Conservation (phyloP, 495 filamentous ascomycete genomes). For the Lentithecium fluviatile region DNA sequence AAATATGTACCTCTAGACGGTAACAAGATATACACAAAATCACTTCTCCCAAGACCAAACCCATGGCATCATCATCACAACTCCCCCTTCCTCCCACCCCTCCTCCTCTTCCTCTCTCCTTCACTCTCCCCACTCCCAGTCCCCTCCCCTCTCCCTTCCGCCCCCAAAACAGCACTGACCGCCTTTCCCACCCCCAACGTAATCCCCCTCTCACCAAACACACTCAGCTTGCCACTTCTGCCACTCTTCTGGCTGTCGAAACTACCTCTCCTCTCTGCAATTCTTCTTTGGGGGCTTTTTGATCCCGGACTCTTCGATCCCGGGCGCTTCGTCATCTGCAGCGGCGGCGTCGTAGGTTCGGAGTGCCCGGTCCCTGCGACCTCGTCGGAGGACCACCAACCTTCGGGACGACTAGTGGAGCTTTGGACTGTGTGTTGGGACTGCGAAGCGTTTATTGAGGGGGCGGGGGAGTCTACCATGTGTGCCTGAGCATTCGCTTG, state of each 20-base stretch:
- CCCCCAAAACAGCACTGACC: conserved; percentile 19
- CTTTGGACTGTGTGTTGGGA: conserved; percentile 23
- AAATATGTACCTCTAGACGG: too few species aligned
- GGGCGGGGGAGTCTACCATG: conserved; percentile 10
- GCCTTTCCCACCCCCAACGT: conserved; percentile 15
- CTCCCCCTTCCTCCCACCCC: conserved; percentile 1
- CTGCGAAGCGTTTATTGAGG: conserved; percentile 10
- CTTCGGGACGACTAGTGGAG: conserved; percentile 29
- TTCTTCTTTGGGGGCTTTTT: too few species aligned
- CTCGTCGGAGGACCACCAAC: conserved; percentile 36
- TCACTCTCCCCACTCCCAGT: conserved; percentile 8
- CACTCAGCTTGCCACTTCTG: conserved; percentile 7
- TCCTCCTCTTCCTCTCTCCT: not conserved
- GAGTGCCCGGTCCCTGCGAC: conserved; percentile 26
- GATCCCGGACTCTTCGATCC: too few species aligned
- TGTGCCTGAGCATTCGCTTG: too few species aligned
- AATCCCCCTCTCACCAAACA: conserved; percentile 20
- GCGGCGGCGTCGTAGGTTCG: conserved; percentile 11
- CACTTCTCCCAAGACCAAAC: too few species aligned
- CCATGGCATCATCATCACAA: too few species aligned
- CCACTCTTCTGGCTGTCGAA: too few species aligned
- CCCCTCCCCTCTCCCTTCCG: conserved; percentile 12
- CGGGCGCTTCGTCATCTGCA: not conserved
- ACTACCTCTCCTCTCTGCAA: too few species aligned
- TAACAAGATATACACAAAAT: too few species aligned